Base-by-base conservation (phyloP, 305 asterid species). In the Solanum hybrid region DNA sequence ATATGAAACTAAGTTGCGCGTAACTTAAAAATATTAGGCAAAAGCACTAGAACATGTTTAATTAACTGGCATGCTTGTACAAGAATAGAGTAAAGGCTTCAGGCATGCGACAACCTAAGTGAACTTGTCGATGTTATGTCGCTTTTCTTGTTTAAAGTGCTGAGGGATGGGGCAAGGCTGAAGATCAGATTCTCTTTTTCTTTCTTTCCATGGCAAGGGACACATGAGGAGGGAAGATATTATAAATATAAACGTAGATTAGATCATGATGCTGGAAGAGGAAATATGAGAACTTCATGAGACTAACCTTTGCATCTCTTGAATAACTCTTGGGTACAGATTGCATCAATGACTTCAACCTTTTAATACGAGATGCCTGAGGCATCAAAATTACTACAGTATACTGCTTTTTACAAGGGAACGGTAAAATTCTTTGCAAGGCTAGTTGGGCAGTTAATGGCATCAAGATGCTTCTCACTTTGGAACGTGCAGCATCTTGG, bases 341-440 rank as follows among this genome's bases (percentile, higher is more conserved):
- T 90, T 88, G 73, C 89, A 97, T 29, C 90, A 95, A 91, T 61
- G 95, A 94, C 93, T 91, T 94, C 13, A 97, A 77, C 92, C 89
- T 87, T 93, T 94, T 92, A 70, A 94, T 91, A 88, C 90, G 90
- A 91, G 99, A 92, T 88, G 96, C 92, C 94, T 94, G 98, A 79
- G 99, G 99, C 99, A 97, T 97, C 75, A 97, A 94, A 91, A 97
- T 95, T 33, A 97, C 99, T 81, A 96, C 97, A 7, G 97, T 94
- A 89, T 96, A 97, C 92, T 96, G 99, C 91, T 94, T 94, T 92
- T 93, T 95, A 95, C 99, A 97, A 91, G 99, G 99, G 86, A 93
- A 95, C 14, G 99, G 99, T 41, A 97, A 90, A 87, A 95, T 93
- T 89, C 96, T 94, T 90, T 90, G 98, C 90, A 96, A 92, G 86